Evolutionary conservation across 306 rosid species (phyloP).

Genomic region (Dryas octopetala): DNA sequence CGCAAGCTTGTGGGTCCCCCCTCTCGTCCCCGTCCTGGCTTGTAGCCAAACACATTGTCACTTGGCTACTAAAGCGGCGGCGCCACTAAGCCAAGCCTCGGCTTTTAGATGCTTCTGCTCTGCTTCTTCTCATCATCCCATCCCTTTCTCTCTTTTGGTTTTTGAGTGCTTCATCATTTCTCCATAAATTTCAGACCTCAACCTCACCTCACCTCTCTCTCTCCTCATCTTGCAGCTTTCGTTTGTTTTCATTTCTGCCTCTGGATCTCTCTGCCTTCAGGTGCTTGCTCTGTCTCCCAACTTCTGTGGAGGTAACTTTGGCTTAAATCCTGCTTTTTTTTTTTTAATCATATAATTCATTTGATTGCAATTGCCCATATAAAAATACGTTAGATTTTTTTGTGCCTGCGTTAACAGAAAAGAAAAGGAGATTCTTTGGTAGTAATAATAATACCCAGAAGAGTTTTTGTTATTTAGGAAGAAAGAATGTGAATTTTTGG

Average conservation of each 20-base stretch:
- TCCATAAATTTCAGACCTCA: neutral
- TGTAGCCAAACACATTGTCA: neutral
- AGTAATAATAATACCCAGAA: neutral
- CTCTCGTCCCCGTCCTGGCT: neutral
- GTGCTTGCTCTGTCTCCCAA: conserved; percentile 8
- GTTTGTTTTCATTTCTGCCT: neutral
- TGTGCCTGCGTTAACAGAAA: neutral
- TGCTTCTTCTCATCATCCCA: neutral
- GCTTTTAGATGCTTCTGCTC: conserved; percentile 16
- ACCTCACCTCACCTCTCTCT: neutral
- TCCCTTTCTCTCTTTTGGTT: neutral
- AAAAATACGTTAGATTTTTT: neutral
- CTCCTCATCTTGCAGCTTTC: neutral
- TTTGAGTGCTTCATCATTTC: neutral
- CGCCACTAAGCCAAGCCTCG: conserved; percentile 4
- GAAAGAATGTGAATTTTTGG: neutral
- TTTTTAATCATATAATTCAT: neutral
- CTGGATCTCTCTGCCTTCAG: conserved; percentile 15
- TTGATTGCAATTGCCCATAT: neutral
- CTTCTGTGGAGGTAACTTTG: neutral
- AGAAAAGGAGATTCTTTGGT: neutral
- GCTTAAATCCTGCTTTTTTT: neutral
- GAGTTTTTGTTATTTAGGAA: neutral
- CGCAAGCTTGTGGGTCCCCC: conserved; percentile 32
- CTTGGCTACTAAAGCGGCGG: too few relatives aligned